Evolutionary conservation across 805 yeast genomes (phyloP), one percentile per base, ranked within the genome.

Genomic region (Soucietia sequanensis): DNA sequence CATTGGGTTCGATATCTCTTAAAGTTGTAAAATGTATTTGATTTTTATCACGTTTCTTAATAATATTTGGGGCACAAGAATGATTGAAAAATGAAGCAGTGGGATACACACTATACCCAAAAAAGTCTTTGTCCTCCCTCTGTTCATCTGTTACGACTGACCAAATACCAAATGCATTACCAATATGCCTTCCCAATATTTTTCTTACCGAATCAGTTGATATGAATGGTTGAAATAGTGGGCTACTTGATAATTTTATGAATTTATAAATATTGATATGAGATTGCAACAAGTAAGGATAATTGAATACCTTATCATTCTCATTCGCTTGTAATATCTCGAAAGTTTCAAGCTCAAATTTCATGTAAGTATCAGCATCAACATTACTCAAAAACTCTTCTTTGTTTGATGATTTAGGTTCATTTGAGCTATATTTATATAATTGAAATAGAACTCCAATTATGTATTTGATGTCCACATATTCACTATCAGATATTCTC

Each of bases 131-230:
- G 24, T 69, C 70, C 39, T 76, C 83, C n/a, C 27, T 25, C 2
- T 62, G 62, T 3, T 52, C 58, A 5, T 44, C 56, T 2, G 59
- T 38, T 8, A 43, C 38, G 7, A 52, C 54, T 31, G 80, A 76
- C 84, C 86, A 79, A 15, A 80, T 76, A 1, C 87, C 87, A 54
- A 81, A 81, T 1, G 86, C 81, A 48, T 81, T 81, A 11, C 83
- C 81, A 32, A 78, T 72, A 43, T 80, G 82, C 25, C 71, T 60
- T 2, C 86, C 87, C 31, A 76, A 58, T 2, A 76, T 68, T 11
- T 59, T 56, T 30, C 84, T 60, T 12, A 80, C 54, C 4, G 41
- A 41, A 2, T 54, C 54, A 1, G 72, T 52, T 3, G 70, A 65
- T 10, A 80, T 50, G 11, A 50, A 42, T 1, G 50, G 54, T 23